phyloP scores from a whole-genome alignment of 1,284 basidiomycete species.

The Rhodotorula sp. region DNA sequence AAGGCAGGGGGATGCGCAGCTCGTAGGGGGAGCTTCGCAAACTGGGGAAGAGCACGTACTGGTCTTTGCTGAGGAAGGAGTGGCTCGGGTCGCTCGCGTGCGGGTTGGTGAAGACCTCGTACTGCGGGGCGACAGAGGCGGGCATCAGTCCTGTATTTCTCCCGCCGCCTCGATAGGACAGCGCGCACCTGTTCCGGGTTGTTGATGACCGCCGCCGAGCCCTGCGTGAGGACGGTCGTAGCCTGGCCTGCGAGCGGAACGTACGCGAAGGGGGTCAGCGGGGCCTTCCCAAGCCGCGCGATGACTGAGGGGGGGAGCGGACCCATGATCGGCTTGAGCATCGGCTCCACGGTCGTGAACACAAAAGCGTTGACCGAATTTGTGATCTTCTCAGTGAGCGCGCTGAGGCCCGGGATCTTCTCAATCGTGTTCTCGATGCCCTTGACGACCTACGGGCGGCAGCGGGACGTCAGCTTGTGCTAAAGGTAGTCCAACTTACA shows the following conservation, averaged over 20 bases:
- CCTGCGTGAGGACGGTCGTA: slow-evolving; percentile 49
- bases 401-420: slow-evolving; percentile 61
- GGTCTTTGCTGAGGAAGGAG: slow-evolving; percentile 46
- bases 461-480: slow-evolving; percentile 61
- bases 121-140: slow-evolving; percentile 18
- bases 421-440: slow-evolving; percentile 82
- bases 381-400: slow-evolving; percentile 77
- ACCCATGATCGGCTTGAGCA: slow-evolving; percentile 30
- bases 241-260: slow-evolving; percentile 30
- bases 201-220: slow-evolving; percentile 50
- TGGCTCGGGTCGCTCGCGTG: slow-evolving; percentile 51
- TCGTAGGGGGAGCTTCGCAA: background rate
- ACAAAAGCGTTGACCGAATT: slow-evolving; percentile 59
- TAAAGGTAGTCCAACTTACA: no score
- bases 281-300: no score
- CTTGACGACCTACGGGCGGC: slow-evolving; percentile 70
- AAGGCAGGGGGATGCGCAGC: background rate
- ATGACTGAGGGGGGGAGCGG: background rate
- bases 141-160: slow-evolving; percentile 14
- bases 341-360: slow-evolving; percentile 49
- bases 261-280: background rate
- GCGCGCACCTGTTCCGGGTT: slow-evolving; percentile 17
- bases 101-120: slow-evolving; percentile 46
- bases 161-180: background rate
- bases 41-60: slow-evolving; percentile 10